Conservation (phyloP, 768 basidiomycete genomes). For the Mycena filopes region DNA sequence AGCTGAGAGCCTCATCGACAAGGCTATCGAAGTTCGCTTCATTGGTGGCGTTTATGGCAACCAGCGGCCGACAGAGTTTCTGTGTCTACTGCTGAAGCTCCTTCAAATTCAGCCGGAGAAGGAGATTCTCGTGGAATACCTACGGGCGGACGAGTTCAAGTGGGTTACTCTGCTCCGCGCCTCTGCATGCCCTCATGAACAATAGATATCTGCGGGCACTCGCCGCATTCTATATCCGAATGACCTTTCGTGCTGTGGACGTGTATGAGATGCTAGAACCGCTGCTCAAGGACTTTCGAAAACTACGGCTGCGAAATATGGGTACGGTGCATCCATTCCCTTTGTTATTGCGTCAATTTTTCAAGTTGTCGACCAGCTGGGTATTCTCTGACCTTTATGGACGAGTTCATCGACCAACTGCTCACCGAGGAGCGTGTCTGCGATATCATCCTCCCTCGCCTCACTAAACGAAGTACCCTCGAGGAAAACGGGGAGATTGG, state of each 20-base stretch:
- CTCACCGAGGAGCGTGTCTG: conserved; percentile 93
- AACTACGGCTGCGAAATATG: conserved; percentile 83
- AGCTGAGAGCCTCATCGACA: conserved; percentile 96
- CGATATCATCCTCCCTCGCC: conserved; percentile 93
- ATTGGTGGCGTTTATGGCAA: conserved; percentile 97
- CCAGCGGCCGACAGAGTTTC: conserved; percentile 93
- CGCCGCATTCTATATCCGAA: conserved; percentile 92
- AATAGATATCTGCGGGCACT: conserved; percentile 91
- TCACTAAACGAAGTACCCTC: conserved; percentile 84
- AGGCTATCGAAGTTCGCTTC: conserved; percentile 81
- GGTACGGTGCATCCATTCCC: conserved; percentile 57
- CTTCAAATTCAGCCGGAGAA: conserved; percentile 98
- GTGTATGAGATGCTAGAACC: conserved; percentile 96
- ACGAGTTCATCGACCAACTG: conserved; percentile 89
- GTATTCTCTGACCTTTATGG: conserved; percentile 87
- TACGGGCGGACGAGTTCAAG: conserved; percentile 99
- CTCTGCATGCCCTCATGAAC: conserved; percentile 10
- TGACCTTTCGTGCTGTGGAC: conserved; percentile 92
- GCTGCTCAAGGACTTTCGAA: conserved; percentile 91
- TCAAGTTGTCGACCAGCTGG: conserved; percentile 75
- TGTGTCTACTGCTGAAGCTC: conserved; percentile 92
- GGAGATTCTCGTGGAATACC: conserved; percentile 95
- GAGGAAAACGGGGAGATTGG: conserved; percentile 94
- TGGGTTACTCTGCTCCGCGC: conserved; percentile 50
- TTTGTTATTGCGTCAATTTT: conserved; percentile 1